phyloP scores from a whole-genome alignment of 805 yeast genomes.

The Saccharomycodes ludwigii region DNA sequence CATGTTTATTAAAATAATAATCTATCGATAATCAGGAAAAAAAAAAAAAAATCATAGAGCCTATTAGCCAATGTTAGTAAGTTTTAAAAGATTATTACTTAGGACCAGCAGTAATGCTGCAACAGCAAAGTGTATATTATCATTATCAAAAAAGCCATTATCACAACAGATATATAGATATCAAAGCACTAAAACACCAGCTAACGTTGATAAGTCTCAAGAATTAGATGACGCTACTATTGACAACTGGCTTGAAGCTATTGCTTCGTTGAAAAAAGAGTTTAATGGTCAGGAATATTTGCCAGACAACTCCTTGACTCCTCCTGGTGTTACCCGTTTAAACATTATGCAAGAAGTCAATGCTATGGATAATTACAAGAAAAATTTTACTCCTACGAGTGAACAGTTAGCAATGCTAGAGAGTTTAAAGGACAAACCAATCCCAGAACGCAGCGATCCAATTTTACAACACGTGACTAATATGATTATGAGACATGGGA shows the following conservation, averaged over 20 bases:
- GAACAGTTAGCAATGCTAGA: conserved; percentile 52
- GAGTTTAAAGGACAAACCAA: conserved; percentile 33
- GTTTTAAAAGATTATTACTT: too few species aligned
- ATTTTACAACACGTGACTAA: conserved; percentile 67
- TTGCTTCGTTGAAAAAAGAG: conserved; percentile 27
- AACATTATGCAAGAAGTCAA: conserved; percentile 21
- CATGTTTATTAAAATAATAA: too few species aligned
- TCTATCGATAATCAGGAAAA: too few species aligned
- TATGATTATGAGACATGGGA: conserved; percentile 86
- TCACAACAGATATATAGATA: too few species aligned
- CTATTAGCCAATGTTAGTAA: too few species aligned
- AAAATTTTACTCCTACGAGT: conserved; percentile 42
- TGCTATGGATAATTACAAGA: conserved; percentile 5
- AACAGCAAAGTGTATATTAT: too few species aligned
- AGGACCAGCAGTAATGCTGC: too few species aligned
- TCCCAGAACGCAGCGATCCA: conserved; percentile 56
- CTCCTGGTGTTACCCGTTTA: conserved; percentile 26
- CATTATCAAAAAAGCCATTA: too few species aligned
- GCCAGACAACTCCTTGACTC: conserved; percentile 29
- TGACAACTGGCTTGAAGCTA: conserved; percentile 30
- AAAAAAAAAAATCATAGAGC: too few species aligned
- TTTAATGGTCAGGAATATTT: conserved; percentile 25
- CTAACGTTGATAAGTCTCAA: conserved; percentile 11
- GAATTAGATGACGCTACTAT: conserved; percentile 29
- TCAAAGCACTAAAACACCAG: conserved; percentile 2